A percentile compares a stretch with the other conserved stretches of the same genome.
Evolutionary conservation across 2,329 filamentous ascomycete species (phyloP).

Genomic region (Sporothrix sp.): DNA sequence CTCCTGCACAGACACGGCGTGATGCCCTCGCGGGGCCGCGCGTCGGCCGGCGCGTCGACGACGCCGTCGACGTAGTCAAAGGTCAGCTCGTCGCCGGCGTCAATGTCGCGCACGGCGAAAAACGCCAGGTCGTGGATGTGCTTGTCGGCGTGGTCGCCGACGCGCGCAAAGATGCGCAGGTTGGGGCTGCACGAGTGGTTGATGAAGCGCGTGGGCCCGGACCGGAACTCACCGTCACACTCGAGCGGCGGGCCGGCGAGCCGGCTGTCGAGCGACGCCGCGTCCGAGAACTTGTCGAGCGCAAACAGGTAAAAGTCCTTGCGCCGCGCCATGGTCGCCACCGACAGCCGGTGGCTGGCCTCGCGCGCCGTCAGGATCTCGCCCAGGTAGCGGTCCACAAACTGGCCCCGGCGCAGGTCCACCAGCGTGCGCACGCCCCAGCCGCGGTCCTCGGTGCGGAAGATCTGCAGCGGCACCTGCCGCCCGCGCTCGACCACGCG

Average conservation of each 20-base stretch:
- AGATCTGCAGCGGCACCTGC: slow-evolving; percentile 63
- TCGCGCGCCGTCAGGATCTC: slow-evolving; percentile 56
- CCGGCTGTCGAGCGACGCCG: slow-evolving; percentile 43
- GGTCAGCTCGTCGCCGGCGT: slow-evolving; percentile 57
- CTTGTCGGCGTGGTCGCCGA: slow-evolving; percentile 66
- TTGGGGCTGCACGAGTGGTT: slow-evolving; percentile 78
- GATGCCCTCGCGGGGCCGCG: slow-evolving; percentile 42
- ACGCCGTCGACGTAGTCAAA: slow-evolving; percentile 70
- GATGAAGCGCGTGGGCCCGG: slow-evolving; percentile 70
- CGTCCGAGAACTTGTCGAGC: slow-evolving; percentile 68
- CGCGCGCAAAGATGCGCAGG: slow-evolving; percentile 67
- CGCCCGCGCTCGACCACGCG: slow-evolving; percentile 67
- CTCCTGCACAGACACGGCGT: slow-evolving; percentile 53
- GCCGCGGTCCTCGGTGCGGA: slow-evolving; percentile 60
- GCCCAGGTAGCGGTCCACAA: slow-evolving; percentile 71
- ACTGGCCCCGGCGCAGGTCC: slow-evolving; percentile 60
- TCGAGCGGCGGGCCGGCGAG: slow-evolving; percentile 48
- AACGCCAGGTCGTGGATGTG: slow-evolving; percentile 67
- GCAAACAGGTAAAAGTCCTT: slow-evolving; percentile 74
- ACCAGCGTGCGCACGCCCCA: slow-evolving; percentile 65
- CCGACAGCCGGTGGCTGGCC: slow-evolving; percentile 53
- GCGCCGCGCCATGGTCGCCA: slow-evolving; percentile 44
- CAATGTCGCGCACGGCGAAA: slow-evolving; percentile 60
- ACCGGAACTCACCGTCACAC: slow-evolving; percentile 64
- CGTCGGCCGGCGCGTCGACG: slow-evolving; percentile 39